Evolutionary conservation across 371 early-diverging fungal species (phyloP).

Genomic region (Mortierella sp.): DNA sequence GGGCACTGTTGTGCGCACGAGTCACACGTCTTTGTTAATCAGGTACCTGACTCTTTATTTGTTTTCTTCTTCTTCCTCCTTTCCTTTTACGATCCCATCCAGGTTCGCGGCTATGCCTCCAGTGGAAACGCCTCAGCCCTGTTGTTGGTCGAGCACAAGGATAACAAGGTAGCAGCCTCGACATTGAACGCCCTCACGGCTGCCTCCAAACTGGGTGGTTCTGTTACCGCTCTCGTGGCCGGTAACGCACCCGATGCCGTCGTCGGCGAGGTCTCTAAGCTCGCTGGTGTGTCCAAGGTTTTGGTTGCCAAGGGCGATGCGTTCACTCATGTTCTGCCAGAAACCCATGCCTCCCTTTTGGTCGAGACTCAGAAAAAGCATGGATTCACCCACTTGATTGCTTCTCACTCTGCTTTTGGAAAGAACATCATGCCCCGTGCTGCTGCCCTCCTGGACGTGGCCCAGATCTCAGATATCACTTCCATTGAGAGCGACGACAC

Average conservation of each 20-base stretch:
- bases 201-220: slow-evolving; percentile 81
- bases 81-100: neutral
- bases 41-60: neutral
- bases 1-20: no score
- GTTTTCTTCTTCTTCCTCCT: neutral
- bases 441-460: slow-evolving; percentile 93
- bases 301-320: slow-evolving; percentile 84
- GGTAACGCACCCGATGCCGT: slow-evolving; percentile 81
- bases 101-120: slow-evolving; percentile 70
- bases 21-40: no score
- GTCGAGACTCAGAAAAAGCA: slow-evolving; percentile 78
- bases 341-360: slow-evolving; percentile 84
- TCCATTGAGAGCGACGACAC: slow-evolving; percentile 84
- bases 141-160: slow-evolving; percentile 91
- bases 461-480: slow-evolving; percentile 91
- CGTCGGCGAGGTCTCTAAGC: slow-evolving; percentile 75
- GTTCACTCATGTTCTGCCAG: slow-evolving; percentile 85
- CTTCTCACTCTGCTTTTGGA: slow-evolving; percentile 90
- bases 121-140: slow-evolving; percentile 77
- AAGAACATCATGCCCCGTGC: slow-evolving; percentile 95
- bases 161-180: slow-evolving; percentile 74
- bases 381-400: slow-evolving; percentile 87
- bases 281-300: slow-evolving; percentile 85
- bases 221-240: slow-evolving; percentile 91
- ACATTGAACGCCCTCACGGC: slow-evolving; percentile 93